phyloP scores from a whole-genome alignment of 106 monocot genomes.

The Agapanthus africanus region DNA sequence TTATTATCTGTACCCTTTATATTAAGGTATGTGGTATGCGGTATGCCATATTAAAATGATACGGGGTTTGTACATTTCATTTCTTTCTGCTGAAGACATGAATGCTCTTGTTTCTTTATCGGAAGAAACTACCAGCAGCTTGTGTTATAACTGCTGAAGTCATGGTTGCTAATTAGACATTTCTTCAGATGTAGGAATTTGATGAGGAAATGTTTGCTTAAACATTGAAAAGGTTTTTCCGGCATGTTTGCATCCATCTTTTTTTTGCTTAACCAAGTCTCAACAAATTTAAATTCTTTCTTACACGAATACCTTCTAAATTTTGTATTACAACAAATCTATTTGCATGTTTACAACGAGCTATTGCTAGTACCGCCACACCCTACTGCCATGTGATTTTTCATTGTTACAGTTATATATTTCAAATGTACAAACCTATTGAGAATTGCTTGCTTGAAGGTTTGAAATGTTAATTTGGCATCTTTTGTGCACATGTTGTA shows the following conservation, averaged over 20 bases:
- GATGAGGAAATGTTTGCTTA: not conserved
- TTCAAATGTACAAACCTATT: no score
- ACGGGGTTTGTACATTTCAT: not conserved
- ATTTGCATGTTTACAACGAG: no score
- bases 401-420: no score
- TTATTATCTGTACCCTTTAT: conserved; percentile 52
- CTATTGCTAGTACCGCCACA: no score
- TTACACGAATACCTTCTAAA: no score
- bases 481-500: not conserved
- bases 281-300: no score
- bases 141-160: not conserved
- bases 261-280: no score
- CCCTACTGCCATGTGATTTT: no score
- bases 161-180: not conserved
- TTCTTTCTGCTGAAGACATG: conserved; percentile 8
- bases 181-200: not conserved
- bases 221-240: not conserved
- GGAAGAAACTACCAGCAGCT: not conserved
- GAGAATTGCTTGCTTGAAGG: no score
- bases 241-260: no score
- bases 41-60: conserved; percentile 16
- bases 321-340: not conserved
- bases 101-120: not conserved
- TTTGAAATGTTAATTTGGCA: no score
- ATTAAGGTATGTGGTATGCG: conserved; percentile 38